Base-by-base conservation (phyloP, 306 rosid genomes). In the Rosa persica region DNA sequence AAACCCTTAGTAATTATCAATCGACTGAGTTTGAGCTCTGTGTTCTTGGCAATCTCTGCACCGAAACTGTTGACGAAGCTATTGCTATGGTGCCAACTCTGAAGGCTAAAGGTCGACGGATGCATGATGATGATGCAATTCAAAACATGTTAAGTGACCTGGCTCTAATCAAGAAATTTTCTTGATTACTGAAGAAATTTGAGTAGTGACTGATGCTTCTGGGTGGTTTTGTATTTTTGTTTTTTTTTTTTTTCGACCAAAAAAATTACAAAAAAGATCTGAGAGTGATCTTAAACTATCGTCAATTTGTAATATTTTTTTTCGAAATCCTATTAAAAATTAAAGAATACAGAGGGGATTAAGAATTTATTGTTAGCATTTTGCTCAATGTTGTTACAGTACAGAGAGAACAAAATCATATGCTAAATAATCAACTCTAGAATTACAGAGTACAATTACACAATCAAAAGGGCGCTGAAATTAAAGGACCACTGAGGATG, bases 31-130 rank as follows among this genome's bases (percentile, higher is more conserved):
- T 52, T 52, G 49, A 94, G 98, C 87, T 94, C 34, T 94, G 97
- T 82, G 98, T 94, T 75, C 97, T 94, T 73, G 97, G 97, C 46
- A 94, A 94, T 87, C 97, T 94, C 75, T 94, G 98, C 82, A 97
- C 98, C 7, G 97, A 94, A 89, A 92, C 97, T 61, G 98, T 92
- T 79, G 98, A 94, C 15, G 49, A 46, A 46, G 44, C 44, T 5
- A 42, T 42, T 42, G 8, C 44, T 42, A 42, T 42, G 44, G 8
- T 42, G 44, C 44, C 44, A 6, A 6, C 44, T 6, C 8, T 42
- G 44, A 46, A 94, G 98, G 86, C 96, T 60, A 92, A 93, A 81
- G 97, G 25, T 55, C 25, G 97, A 72, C 88, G 96, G 34, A 89
- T 88, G 16, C 94, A 92, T 46, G 61, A 55, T 8, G 96, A 94